phyloP scores from a whole-genome alignment of 495 filamentous ascomycete species.

The Lasiosphaeria hispida region DNA sequence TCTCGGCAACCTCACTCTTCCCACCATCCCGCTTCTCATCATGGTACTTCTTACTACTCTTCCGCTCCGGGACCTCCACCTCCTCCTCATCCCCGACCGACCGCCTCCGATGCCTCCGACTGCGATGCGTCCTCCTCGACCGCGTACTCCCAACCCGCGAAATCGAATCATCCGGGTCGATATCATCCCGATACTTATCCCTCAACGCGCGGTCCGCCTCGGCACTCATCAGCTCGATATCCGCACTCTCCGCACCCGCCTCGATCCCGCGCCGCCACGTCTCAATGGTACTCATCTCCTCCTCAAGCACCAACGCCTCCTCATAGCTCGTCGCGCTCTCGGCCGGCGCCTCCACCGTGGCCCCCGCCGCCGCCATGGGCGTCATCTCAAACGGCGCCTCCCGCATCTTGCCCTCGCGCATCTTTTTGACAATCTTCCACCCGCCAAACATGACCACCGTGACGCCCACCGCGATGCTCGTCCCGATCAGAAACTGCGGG shows the following conservation, averaged over 20 bases:
- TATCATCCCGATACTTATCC: constrained; percentile 29
- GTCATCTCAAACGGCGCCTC: constrained; percentile 55
- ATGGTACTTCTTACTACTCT: constrained; percentile 30
- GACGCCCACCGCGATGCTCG: constrained; percentile 81
- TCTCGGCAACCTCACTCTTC: constrained; percentile 20
- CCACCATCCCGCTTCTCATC: background rate
- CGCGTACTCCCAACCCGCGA: constrained; percentile 20
- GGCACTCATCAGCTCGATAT: constrained; percentile 83
- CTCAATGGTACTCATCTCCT: constrained; percentile 67
- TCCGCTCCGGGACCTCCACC: constrained; percentile 27
- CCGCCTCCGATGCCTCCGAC: constrained; percentile 29
- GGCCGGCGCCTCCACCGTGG: background rate
- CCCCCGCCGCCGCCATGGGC: constrained; percentile 13
- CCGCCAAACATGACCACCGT: constrained; percentile 93
- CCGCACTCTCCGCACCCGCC: constrained; percentile 54
- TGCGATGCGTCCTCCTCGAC: constrained; percentile 24
- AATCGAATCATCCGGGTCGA: constrained; percentile 31
- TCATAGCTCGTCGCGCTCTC: constrained; percentile 33
- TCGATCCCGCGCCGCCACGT: constrained; percentile 78
- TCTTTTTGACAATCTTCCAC: constrained; percentile 92
- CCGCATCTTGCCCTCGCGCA: constrained; percentile 51
- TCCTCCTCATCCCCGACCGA: constrained; percentile 19
- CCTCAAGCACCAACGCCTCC: constrained; percentile 48
- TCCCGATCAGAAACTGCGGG: constrained; percentile 91
- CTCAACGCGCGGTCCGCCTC: constrained; percentile 60